Conservation (phyloP, 257 asterid species). For the Solanum pimpinellifolium region DNA sequence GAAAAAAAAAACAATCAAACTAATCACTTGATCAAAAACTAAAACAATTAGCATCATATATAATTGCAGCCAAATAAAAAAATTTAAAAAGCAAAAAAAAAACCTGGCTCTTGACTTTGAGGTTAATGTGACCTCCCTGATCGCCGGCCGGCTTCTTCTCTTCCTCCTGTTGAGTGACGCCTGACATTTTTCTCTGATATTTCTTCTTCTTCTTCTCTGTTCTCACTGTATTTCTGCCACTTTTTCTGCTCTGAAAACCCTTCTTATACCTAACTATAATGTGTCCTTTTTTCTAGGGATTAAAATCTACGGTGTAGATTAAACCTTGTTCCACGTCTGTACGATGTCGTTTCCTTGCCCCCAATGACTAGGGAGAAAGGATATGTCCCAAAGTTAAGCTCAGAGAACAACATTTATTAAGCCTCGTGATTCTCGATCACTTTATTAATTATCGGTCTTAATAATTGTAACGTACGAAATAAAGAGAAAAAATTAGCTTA, state of each 20-base stretch:
- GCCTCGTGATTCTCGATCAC: background rate
- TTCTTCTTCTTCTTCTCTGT: background rate
- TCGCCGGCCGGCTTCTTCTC: conserved; percentile 25
- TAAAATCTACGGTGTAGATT: background rate
- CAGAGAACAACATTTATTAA: background rate
- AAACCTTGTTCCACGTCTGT: background rate
- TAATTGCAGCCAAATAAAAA: background rate
- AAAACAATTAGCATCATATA: background rate
- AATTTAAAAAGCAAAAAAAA: background rate
- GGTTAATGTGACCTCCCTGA: conserved; percentile 17
- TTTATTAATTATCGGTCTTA: too few species aligned
- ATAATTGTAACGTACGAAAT: too few species aligned
- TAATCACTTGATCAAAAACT: background rate
- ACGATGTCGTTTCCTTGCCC: background rate
- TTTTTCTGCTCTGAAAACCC: background rate
- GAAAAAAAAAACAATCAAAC: background rate
- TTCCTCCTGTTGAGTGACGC: conserved; percentile 10
- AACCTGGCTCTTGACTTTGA: conserved; percentile 47
- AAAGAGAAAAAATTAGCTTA: too few species aligned
- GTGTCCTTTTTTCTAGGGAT: background rate
- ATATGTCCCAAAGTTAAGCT: background rate
- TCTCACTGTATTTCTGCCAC: background rate
- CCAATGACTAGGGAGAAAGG: background rate
- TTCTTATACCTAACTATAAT: background rate
- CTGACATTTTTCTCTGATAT: background rate